A percentile compares a stretch with the other conserved stretches of the same genome.
Conservation (phyloP, 352 stramenopile species). For the Phytopythium cucurbitacearum region DNA sequence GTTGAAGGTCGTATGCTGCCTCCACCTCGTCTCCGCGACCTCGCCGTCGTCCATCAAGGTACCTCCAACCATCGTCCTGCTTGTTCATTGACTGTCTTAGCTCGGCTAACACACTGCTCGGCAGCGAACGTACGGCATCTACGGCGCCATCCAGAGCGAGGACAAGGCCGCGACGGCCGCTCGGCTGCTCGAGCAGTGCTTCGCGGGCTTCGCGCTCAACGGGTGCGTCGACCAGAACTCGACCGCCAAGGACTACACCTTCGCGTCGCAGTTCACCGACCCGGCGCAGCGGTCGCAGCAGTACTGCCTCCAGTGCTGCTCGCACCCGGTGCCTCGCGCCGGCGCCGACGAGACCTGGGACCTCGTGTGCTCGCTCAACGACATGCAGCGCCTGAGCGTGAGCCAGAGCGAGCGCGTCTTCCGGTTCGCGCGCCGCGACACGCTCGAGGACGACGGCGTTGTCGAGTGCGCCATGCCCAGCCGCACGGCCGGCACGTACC, state of each 20-base stretch:
- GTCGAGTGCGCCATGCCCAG: constrained; percentile 56
- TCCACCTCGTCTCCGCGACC: constrained; percentile 10
- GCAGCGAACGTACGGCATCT: constrained; percentile 55
- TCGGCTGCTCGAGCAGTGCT: constrained; percentile 52
- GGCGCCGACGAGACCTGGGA: constrained; percentile 77
- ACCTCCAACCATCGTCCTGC: constrained; percentile 2
- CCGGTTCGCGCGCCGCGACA: constrained; percentile 54
- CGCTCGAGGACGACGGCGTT: constrained; percentile 41
- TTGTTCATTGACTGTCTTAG: not conserved
- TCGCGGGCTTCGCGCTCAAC: constrained; percentile 57
- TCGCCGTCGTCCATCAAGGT: constrained; percentile 1
- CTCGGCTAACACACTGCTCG: not conserved
- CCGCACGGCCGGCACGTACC: constrained; percentile 42
- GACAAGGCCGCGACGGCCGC: constrained; percentile 28
- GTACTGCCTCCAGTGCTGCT: constrained; percentile 75
- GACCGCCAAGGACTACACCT: constrained; percentile 47
- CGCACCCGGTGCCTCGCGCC: constrained; percentile 45
- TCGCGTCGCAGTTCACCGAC: constrained; percentile 58
- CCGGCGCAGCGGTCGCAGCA: constrained; percentile 23
- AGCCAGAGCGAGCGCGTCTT: constrained; percentile 50
- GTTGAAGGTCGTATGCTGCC: not conserved
- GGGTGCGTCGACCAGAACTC: constrained; percentile 48
- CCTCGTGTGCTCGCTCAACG: constrained; percentile 63
- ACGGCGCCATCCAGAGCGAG: constrained; percentile 38
- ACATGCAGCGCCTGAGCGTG: constrained; percentile 60